phyloP scores from a whole-genome alignment of 1,284 basidiomycete species.

The Irpex sp. region DNA sequence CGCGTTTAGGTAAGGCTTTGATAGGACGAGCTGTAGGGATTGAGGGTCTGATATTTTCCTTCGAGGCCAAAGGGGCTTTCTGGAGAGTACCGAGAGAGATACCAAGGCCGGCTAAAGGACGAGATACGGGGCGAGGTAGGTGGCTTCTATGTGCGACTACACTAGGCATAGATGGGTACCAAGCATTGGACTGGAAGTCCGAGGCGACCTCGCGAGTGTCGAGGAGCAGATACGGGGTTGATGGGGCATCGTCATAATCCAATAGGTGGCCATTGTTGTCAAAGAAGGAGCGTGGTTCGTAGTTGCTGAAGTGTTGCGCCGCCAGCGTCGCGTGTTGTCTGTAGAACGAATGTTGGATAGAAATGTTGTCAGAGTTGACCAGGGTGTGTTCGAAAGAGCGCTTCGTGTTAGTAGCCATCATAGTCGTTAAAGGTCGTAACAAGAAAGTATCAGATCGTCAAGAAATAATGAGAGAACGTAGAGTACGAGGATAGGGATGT shows the following conservation, averaged over 20 bases:
- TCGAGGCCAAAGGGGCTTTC: background rate
- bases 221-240: conserved; percentile 1
- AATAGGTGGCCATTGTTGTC: conserved; percentile 8
- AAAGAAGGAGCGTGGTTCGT: conserved; percentile 5
- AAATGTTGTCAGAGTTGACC: conserved; percentile 16
- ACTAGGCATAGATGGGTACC: conserved; percentile 5
- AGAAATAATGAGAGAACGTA: conserved; percentile 10
- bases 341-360: conserved; percentile 18
- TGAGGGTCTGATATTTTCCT: background rate
- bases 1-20: background rate
- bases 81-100: conserved; percentile 8
- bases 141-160: background rate
- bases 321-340: conserved; percentile 17
- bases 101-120: conserved; percentile 15
- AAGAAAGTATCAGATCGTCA: conserved; percentile 12
- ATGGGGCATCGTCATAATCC: background rate
- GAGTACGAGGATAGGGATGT: conserved; percentile 14
- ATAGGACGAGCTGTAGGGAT: background rate
- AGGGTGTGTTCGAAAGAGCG: conserved; percentile 23
- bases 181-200: conserved; percentile 36
- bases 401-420: conserved; percentile 19
- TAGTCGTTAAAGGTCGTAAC: conserved; percentile 14
- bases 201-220: conserved; percentile 2
- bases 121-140: background rate
- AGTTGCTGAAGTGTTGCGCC: conserved; percentile 10